Conservation (phyloP, 75 land plant species). For the Adiantum capillusveneris region DNA sequence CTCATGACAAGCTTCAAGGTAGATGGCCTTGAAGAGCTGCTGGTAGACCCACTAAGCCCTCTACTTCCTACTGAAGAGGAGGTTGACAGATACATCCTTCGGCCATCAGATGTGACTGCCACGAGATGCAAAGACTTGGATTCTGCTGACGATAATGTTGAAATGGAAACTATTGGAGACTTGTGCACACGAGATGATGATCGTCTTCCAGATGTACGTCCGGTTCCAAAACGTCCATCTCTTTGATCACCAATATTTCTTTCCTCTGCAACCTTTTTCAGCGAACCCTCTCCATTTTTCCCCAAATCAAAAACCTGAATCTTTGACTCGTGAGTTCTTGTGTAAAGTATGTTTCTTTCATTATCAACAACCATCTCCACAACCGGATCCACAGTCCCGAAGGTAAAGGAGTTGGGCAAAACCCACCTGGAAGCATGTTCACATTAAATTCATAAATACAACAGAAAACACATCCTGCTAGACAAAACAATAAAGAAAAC, state of each 20-base stretch:
- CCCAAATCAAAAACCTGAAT: conserved; percentile 79
- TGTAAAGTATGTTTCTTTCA: conserved; percentile 81
- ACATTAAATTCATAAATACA: neutral
- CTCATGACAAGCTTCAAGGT: conserved; percentile 77
- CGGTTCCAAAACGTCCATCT: conserved; percentile 52
- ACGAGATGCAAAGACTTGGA: conserved; percentile 92
- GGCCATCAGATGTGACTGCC: conserved; percentile 95
- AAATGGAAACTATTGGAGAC: conserved; percentile 65
- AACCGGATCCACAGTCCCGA: conserved; percentile 93
- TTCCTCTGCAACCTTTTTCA: conserved; percentile 81
- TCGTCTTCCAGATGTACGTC: conserved; percentile 43
- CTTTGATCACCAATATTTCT: conserved; percentile 71
- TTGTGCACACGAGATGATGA: conserved; percentile 42
- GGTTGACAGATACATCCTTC: conserved; percentile 85
- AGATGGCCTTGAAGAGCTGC: conserved; percentile 41
- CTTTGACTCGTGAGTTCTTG: conserved; percentile 88
- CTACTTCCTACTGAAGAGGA: conserved; percentile 50
- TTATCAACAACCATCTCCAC: conserved; percentile 83
- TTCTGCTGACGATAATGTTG: conserved; percentile 70
- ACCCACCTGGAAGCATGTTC: conserved; percentile 66
- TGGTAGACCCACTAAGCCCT: conserved; percentile 35
- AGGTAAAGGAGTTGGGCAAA: conserved; percentile 77
- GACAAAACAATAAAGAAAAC: neutral
- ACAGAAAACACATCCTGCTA: neutral
- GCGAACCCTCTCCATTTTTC: conserved; percentile 60